phyloP scores from a whole-genome alignment of 140 eudicot genomes.

The Eryngium alpinum region DNA sequence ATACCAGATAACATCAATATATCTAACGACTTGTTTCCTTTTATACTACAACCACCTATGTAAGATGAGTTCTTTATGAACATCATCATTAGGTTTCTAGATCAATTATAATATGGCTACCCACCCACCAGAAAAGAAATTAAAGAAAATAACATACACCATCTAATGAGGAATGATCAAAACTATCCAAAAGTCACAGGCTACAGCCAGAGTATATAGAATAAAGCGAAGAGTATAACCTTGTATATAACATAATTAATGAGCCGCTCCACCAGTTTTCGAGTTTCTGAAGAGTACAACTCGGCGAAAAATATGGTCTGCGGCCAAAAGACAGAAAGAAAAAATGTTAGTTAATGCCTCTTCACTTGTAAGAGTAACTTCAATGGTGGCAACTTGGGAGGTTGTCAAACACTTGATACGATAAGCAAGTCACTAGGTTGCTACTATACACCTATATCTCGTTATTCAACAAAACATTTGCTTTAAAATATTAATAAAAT shows the following conservation, averaged over 20 bases:
- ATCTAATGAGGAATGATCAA: background rate
- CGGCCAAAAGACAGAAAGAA: constrained; percentile 13
- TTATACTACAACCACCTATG: background rate
- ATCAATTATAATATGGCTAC: too few relatives aligned
- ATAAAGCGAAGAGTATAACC: constrained; percentile 28
- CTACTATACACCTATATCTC: too few relatives aligned
- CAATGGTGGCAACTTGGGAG: too few relatives aligned
- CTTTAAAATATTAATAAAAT: too few relatives aligned
- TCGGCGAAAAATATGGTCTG: constrained; percentile 88
- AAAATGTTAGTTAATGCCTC: background rate
- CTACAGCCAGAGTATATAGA: background rate
- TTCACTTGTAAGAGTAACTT: too few relatives aligned
- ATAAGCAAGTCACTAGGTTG: too few relatives aligned
- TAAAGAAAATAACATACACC: background rate
- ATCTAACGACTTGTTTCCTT: background rate
- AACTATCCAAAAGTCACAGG: background rate
- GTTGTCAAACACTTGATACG: too few relatives aligned
- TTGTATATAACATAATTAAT: constrained; percentile 77
- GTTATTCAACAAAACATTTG: too few relatives aligned
- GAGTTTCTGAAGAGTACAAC: constrained; percentile 67
- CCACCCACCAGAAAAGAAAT: background rate
- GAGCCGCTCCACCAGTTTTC: constrained; percentile 80
- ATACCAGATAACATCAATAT: background rate
- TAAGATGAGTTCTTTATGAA: too few relatives aligned
- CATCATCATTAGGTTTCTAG: too few relatives aligned